A percentile compares a stretch with the other conserved stretches of the same genome.
Conservation (phyloP, 768 basidiomycete genomes). For the Russula ochroleuca region DNA sequence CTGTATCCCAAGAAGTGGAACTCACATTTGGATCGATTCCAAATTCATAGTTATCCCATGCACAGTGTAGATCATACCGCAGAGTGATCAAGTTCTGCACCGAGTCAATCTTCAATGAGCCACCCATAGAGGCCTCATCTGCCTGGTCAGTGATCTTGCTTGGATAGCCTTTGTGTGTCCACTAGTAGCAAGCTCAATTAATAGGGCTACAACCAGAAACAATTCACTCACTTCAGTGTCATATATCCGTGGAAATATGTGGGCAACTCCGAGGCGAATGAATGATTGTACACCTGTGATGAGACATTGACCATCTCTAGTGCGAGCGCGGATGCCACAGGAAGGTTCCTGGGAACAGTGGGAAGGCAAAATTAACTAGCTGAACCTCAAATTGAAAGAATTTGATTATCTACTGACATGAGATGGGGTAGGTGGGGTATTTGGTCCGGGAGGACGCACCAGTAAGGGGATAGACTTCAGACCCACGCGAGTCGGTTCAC, state of each 20-base stretch:
- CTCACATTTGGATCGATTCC: constrained; percentile 12
- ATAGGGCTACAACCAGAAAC: background rate
- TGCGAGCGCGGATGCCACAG: background rate
- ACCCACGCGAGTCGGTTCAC: background rate
- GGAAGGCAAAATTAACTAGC: background rate
- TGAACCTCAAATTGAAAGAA: background rate
- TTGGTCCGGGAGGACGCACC: background rate
- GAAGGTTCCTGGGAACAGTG: background rate
- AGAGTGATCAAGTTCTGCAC: constrained; percentile 2
- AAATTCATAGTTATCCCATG: constrained; percentile 5
- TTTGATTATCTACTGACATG: background rate
- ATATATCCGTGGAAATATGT: constrained; percentile 4
- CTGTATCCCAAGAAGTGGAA: background rate
- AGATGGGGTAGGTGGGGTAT: background rate
- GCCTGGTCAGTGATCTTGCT: constrained; percentile 4
- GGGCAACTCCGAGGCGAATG: constrained; percentile 1
- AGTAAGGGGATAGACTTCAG: background rate
- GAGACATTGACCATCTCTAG: background rate
- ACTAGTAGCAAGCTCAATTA: background rate
- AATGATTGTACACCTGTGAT: background rate
- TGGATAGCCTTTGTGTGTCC: constrained; percentile 1
- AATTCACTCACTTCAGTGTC: background rate
- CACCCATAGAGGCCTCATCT: background rate
- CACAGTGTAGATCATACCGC: background rate
- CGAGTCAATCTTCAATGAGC: background rate